These are phyloP conservation scores for Sequoia sempervirens DNA, from an alignment of 75 land plant species.

Conservation along the genomic window DNA sequence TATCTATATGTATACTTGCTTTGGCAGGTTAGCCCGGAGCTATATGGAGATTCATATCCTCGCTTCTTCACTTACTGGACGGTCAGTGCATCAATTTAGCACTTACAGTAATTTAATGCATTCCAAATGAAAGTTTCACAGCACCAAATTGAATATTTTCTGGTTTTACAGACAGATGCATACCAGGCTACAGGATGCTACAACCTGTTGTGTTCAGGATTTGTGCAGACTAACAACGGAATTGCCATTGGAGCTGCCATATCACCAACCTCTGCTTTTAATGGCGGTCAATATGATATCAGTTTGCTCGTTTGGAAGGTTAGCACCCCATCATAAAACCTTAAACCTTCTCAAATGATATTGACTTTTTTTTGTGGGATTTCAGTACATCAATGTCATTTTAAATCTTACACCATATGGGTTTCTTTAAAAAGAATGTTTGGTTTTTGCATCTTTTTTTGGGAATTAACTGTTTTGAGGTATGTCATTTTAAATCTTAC, in stretches of 20 bases:
- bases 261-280: slow-evolving; percentile 58
- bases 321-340: background rate
- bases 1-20: background rate
- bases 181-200: slow-evolving; percentile 94
- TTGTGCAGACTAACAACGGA: slow-evolving; percentile 75
- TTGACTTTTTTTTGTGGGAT: background rate
- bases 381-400: background rate
- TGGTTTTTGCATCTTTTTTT: too few species aligned
- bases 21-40: slow-evolving; percentile 80
- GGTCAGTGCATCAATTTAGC: slow-evolving; percentile 26
- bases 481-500: too few species aligned
- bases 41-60: slow-evolving; percentile 83
- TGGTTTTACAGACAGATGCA: slow-evolving; percentile 64
- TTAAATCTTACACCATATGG: too few species aligned
- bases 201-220: slow-evolving; percentile 90
- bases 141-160: background rate
- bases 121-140: background rate
- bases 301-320: slow-evolving; percentile 88
- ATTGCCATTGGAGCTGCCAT: slow-evolving; percentile 92
- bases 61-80: slow-evolving; percentile 96
- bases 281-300: slow-evolving; percentile 80
- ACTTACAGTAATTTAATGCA: background rate
- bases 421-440: too few species aligned
- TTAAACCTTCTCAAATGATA: background rate
- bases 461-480: too few species aligned